Evolutionary conservation across 2,329 filamentous ascomycete genomes (phyloP), one percentile per base, ranked within the genome.

Genomic region (Neospermospora avenae): DNA sequence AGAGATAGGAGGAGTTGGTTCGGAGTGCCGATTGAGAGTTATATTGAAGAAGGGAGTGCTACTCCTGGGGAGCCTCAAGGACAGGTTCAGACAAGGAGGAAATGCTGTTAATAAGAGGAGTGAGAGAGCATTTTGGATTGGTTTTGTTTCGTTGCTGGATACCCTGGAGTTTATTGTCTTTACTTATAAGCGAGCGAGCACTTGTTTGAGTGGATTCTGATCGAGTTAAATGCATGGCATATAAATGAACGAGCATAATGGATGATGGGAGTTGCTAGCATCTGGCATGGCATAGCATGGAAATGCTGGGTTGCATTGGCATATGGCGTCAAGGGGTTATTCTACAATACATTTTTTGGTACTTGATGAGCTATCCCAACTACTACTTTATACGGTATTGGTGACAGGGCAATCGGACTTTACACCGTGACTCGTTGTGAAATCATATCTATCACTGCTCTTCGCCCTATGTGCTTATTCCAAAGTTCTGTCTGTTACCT

Each of bases 1-100:
- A 84, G 87, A 70, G 87, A 88, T 75, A 76, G 86, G 65, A 77
- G 83, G 64, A 88, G 85, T 71, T 89, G 86, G 86, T 74, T 89
- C 52, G 84, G 84, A 0, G 80, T 87, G 63, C 80, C 84, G 2
- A 78, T 75, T 64, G 75, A 76, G 73, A 68, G 72, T 74, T 71
- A 67, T 39, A 68, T 73, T 41, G 73, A 72, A 3, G 74, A 74
- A 28, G 72, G 71, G 10, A 66, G 59, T 20, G 67, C 65, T 20
- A 63, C 61, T 42, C 68, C 70, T 13, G 63, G 61, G 41, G 69
- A 71, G 20, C 48, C 59, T 11, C 59, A 61, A 22, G 44, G 41
- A 20, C 61, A 66, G 59, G 73, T 61, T 62, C 70, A 70, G 55
- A 71, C 65, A 39, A 72, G 70, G 64, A 63, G 64, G 53, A 70